Base-by-base conservation (phyloP, 257 asterid species). In the Fraxinus quadrangulata region DNA sequence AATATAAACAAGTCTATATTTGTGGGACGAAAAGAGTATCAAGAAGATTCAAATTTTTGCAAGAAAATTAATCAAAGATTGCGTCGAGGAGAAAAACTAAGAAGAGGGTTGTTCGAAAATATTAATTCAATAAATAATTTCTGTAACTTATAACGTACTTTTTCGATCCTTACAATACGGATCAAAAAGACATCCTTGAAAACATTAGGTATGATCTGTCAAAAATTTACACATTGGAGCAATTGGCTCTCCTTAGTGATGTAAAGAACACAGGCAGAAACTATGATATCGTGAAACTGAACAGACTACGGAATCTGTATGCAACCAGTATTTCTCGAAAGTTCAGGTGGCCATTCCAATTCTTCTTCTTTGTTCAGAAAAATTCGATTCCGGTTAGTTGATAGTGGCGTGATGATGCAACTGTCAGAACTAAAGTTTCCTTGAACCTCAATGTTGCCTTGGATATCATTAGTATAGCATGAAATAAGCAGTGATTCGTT, bases 391-490 rank as follows among this genome's bases (percentile, higher is more conserved):
- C 31, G 21, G 67, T 36, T 70, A 26, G 76, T n/a, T 12, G 8
- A 9, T 61, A 0, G 31, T 72, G 39, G 49, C 23, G 36, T 13
- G 1, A 26, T 3, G 23, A 24, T 23, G 67, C 14, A 70, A 67
- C 26, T 23, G 51, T 75, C 28, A 16, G 78, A 31, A 61, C 56
- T 59, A 67, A 73, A 73, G 79, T 36, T 34, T 39, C 31, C 33
- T 23, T 67, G 36, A 28, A 30, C 24, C 36, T 59, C 80, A 74
- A 70, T 80, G 72, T 34, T 74, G 56, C 31, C 34, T 70, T 24
- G 16, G 78, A 73, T 71, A 30, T 67, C 42, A 31, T 67, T 59
- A 33, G 72, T 33, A 24, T 26, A 70, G n/a, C 81, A 76, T 77
- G 76, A 76, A 33, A 40, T 1, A 24, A 70, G 9, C 40, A 16